A percentile compares a stretch with the other conserved stretches of the same genome.
Evolutionary conservation across 805 yeast genomes (phyloP).

Genomic region (Zygotorulaspora florentina): DNA sequence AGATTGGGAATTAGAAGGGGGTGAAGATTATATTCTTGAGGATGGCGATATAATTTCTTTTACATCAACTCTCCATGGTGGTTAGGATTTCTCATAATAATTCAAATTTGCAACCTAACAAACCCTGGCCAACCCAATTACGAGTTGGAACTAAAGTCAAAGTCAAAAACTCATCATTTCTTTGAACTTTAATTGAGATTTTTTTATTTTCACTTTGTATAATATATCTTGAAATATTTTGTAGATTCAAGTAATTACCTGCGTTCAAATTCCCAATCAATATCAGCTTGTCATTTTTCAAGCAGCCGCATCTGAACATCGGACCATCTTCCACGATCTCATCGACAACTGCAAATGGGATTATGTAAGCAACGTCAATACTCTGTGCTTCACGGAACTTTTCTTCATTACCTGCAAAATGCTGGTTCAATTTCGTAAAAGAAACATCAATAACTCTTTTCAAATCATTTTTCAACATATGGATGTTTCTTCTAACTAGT

Average conservation of each 20-base stretch:
- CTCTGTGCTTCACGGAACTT: conserved; percentile 5
- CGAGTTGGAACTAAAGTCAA: conserved; percentile 43
- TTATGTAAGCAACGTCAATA: conserved; percentile 5
- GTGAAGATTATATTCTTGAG: conserved; percentile 73
- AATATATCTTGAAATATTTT: conserved; percentile 43
- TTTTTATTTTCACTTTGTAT: conserved; percentile 35
- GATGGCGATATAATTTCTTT: conserved; percentile 75
- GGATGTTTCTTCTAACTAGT: conserved; percentile 56
- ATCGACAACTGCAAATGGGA: conserved; percentile 55
- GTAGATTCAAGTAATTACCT: conserved; percentile 50
- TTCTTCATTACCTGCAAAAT: conserved; percentile 29
- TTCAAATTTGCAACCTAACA: conserved; percentile 61
- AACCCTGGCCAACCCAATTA: conserved; percentile 62
- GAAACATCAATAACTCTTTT: conserved; percentile 44
- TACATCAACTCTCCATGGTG: conserved; percentile 94
- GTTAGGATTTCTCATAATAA: conserved; percentile 46
- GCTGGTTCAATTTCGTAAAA: conserved; percentile 43
- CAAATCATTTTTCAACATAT: conserved; percentile 68
- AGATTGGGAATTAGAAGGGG: conserved; percentile 95
- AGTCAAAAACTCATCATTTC: conserved; percentile 33
- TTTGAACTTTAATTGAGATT: conserved; percentile 26
- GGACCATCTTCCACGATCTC: conserved; percentile 54
- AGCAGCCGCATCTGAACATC: conserved; percentile 52
- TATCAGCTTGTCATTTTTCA: conserved; percentile 50
- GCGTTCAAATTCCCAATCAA: conserved; percentile 52